phyloP scores from a whole-genome alignment of 257 asterid species.

The Henckelia pumila region DNA sequence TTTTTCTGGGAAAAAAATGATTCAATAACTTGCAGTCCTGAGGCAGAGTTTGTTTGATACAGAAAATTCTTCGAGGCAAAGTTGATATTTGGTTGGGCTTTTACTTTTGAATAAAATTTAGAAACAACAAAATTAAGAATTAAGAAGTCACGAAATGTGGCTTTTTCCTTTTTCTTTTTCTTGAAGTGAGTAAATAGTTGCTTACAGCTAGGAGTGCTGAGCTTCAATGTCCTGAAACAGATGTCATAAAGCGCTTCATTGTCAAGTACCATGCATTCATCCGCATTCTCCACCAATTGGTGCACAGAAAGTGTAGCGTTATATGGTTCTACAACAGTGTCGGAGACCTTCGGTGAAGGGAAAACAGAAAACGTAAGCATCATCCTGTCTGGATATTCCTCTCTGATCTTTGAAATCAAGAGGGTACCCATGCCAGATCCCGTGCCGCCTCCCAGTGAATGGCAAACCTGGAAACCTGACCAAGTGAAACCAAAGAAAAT shows the following conservation, averaged over 20 bases:
- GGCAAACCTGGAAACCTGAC: slow-evolving; percentile 87
- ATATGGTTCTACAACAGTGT: slow-evolving; percentile 87
- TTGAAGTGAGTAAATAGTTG: not conserved
- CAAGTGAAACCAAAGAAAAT: not conserved
- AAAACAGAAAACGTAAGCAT: slow-evolving; percentile 94
- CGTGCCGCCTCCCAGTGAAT: slow-evolving; percentile 93
- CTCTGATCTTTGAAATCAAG: slow-evolving; percentile 81
- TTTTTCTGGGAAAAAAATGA: slow-evolving; percentile 15
- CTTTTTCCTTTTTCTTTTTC: not conserved
- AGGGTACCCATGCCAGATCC: slow-evolving; percentile 98
- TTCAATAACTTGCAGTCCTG: not conserved
- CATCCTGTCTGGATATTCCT: slow-evolving; percentile 94
- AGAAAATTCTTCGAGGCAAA: not conserved
- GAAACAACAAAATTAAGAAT: not conserved
- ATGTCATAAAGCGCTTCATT: slow-evolving; percentile 89
- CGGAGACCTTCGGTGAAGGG: slow-evolving; percentile 91
- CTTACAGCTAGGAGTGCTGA: slow-evolving; percentile 95
- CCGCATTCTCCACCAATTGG: slow-evolving; percentile 88
- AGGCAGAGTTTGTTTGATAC: not conserved
- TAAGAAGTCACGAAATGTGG: not conserved
- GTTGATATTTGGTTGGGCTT: too few species aligned
- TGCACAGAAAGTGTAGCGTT: slow-evolving; percentile 91
- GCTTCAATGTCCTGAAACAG: slow-evolving; percentile 89
- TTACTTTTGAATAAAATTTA: not conserved
- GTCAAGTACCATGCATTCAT: slow-evolving; percentile 93